Conservation (phyloP, 1,284 basidiomycete species). For the Amylostereum areolatum region DNA sequence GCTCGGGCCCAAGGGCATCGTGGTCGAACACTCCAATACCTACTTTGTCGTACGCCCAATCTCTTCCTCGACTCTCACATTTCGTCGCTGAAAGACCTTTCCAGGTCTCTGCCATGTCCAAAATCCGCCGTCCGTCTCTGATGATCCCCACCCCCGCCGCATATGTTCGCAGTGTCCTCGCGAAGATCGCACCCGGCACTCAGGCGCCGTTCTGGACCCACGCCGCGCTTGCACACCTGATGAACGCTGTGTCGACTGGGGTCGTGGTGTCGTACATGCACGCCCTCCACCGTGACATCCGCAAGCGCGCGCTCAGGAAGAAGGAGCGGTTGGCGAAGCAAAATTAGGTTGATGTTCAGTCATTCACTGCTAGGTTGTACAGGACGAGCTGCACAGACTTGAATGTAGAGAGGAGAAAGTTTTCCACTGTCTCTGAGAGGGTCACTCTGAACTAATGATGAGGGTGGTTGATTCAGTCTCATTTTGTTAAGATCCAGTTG, state of each 20-base stretch:
- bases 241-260: constrained; percentile 30
- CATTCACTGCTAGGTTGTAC: no score
- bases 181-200: constrained; percentile 73
- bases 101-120: constrained; percentile 90
- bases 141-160: constrained; percentile 74
- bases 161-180: constrained; percentile 77
- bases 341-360: no score
- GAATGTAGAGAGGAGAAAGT: no score
- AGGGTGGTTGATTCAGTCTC: no score
- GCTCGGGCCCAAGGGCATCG: constrained; percentile 66
- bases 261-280: constrained; percentile 43
- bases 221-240: constrained; percentile 73
- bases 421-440: no score
- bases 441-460: no score
- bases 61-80: background rate
- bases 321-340: constrained; percentile 60
- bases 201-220: constrained; percentile 89
- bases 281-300: constrained; percentile 69
- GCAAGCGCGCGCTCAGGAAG: constrained; percentile 74
- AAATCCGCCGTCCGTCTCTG: constrained; percentile 72
- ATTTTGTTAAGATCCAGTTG: no score
- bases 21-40: constrained; percentile 86
- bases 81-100: background rate
- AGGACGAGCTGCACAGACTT: no score
- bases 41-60: constrained; percentile 82